A percentile compares a stretch with the other conserved stretches of the same genome.
Evolutionary conservation across 768 basidiomycete genomes (phyloP).

Genomic region (Cubamyces sp.): DNA sequence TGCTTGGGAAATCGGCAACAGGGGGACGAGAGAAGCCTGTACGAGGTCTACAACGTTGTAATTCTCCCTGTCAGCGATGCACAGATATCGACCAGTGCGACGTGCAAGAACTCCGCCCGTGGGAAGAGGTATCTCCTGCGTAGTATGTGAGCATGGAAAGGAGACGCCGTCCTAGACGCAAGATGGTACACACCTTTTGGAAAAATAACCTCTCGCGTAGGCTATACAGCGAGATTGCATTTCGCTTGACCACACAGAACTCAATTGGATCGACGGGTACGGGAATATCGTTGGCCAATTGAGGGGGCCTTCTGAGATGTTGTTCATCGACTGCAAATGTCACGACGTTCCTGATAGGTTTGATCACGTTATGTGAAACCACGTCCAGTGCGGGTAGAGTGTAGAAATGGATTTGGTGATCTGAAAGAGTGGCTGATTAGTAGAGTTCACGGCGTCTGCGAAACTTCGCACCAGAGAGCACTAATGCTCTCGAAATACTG

Average conservation of each 20-base stretch:
- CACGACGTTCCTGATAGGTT: constrained; percentile 80
- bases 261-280: constrained; percentile 57
- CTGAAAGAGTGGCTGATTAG: constrained; percentile 32
- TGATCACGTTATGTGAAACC: constrained; percentile 59
- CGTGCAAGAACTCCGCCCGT: constrained; percentile 60
- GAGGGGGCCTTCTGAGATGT: constrained; percentile 57
- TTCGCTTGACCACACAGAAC: constrained; percentile 75
- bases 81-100: constrained; percentile 65
- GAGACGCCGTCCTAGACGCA: background rate
- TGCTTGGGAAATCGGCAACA: constrained; percentile 82
- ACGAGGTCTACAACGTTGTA: constrained; percentile 85
- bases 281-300: constrained; percentile 43
- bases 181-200: constrained; percentile 50
- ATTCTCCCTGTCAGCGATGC: constrained; percentile 69
- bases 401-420: constrained; percentile 76
- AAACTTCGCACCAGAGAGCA: constrained; percentile 67
- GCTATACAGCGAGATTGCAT: constrained; percentile 62
- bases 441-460: constrained; percentile 12
- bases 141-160: background rate
- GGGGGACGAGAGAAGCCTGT: constrained; percentile 65
- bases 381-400: constrained; percentile 80
- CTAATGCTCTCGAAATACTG: constrained; percentile 70
- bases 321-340: constrained; percentile 83
- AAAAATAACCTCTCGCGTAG: constrained; percentile 67
- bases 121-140: constrained; percentile 73